A percentile compares a stretch with the other conserved stretches of the same genome.
Conservation (phyloP, 176 grass and related monocot genomes). For the Neostapfia colusana region DNA sequence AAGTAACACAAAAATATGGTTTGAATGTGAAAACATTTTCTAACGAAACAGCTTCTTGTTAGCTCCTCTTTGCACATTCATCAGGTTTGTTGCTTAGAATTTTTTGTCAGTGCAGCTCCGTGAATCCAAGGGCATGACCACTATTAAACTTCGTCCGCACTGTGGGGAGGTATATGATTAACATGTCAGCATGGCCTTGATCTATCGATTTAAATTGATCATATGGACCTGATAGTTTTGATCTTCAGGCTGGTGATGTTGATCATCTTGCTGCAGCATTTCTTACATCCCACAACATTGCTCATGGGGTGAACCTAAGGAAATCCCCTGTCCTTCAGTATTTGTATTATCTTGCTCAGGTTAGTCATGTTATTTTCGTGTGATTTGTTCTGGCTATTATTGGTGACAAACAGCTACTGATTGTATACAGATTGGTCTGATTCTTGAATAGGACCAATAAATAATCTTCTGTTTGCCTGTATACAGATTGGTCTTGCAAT, state of each 20-base stretch:
- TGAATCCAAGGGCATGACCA: slow-evolving; percentile 96
- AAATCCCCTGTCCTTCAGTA: slow-evolving; percentile 98
- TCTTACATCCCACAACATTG: slow-evolving; percentile 81
- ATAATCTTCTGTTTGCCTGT: slow-evolving; percentile 24
- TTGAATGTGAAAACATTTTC: background rate
- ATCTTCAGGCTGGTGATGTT: slow-evolving; percentile 84
- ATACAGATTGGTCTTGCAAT: slow-evolving; percentile 92
- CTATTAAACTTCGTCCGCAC: slow-evolving; percentile 98
- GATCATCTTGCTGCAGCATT: slow-evolving; percentile 96
- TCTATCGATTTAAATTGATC: slow-evolving; percentile 4
- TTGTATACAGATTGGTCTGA: background rate
- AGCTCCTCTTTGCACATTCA: slow-evolving; percentile 20
- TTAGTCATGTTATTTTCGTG: slow-evolving; percentile 35
- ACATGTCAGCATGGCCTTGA: background rate
- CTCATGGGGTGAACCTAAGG: slow-evolving; percentile 92
- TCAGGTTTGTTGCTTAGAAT: slow-evolving; percentile 42
- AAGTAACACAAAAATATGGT: background rate
- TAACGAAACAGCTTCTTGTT: background rate
- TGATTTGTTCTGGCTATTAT: background rate
- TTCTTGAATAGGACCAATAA: slow-evolving; percentile 22
- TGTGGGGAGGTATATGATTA: slow-evolving; percentile 74
- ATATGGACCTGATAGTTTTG: slow-evolving; percentile 33
- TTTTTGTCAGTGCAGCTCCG: slow-evolving; percentile 58
- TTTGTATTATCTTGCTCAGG: slow-evolving; percentile 96
- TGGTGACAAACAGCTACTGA: background rate